These are phyloP conservation scores for Colletotrichum tabaci DNA, from an alignment of 2,329 filamentous ascomycete species.

Conservation along the genomic window DNA sequence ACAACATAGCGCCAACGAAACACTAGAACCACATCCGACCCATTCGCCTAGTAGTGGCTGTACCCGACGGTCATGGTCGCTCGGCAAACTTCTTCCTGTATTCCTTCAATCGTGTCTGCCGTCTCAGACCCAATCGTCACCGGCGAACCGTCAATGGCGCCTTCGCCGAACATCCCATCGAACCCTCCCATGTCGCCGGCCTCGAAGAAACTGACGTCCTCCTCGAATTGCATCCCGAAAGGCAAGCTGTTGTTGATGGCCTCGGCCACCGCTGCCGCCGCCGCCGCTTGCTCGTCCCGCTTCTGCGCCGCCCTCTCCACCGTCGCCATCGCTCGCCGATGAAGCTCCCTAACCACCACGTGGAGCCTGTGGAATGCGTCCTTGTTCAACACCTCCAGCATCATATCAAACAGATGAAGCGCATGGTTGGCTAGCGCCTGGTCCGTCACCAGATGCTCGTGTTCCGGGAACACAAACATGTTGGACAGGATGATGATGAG, in stretches of 20 bases:
- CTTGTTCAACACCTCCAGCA: constrained; percentile 2
- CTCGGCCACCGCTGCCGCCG: constrained; percentile 10
- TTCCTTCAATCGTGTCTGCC: background rate
- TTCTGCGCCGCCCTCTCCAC: constrained; percentile 25
- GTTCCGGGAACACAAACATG: constrained; percentile 50
- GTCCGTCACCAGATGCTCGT: constrained; percentile 47
- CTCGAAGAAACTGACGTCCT: constrained; percentile 31
- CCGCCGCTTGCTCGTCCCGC: constrained; percentile 23
- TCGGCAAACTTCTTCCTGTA: background rate
- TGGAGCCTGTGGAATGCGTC: constrained; percentile 35
- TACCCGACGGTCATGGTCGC: background rate
- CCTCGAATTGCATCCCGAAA: constrained; percentile 33
- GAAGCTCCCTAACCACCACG: constrained; percentile 39
- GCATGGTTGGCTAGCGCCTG: constrained; percentile 48
- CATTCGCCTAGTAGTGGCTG: background rate
- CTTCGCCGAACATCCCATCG: background rate
- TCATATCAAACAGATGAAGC: constrained; percentile 48
- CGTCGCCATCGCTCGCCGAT: constrained; percentile 37
- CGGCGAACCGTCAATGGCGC: background rate
- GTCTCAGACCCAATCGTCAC: background rate
- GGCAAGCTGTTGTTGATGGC: constrained; percentile 16
- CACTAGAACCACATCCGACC: background rate
- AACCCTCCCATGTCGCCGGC: constrained; percentile 6
- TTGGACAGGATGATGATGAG: constrained; percentile 54
- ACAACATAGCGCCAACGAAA: background rate